Evolutionary conservation across 768 basidiomycete species (phyloP).

Genomic region (Hericium coralloides): DNA sequence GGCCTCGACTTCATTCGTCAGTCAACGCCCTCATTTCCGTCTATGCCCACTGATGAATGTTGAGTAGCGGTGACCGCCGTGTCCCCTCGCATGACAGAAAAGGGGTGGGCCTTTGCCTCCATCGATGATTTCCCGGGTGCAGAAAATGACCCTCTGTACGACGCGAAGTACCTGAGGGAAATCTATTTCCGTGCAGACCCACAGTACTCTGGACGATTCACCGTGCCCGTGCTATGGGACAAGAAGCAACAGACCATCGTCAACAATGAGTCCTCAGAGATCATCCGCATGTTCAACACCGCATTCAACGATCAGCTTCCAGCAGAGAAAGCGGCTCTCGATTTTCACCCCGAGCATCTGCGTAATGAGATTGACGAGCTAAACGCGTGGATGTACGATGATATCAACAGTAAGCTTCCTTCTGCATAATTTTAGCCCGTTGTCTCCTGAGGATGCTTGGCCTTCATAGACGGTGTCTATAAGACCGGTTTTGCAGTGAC

Average conservation of each 20-base stretch:
- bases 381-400: constrained; percentile 81
- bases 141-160: constrained; percentile 66
- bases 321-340: constrained; percentile 50
- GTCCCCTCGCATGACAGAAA: constrained; percentile 74
- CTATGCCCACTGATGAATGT: too few species aligned
- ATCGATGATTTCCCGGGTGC: constrained; percentile 62
- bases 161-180: constrained; percentile 67
- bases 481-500: constrained; percentile 79
- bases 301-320: constrained; percentile 71
- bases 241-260: constrained; percentile 81
- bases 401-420: constrained; percentile 63
- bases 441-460: not conserved
- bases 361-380: constrained; percentile 72
- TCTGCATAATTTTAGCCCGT: not conserved
- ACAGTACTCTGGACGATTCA: constrained; percentile 69
- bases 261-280: constrained; percentile 93
- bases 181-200: constrained; percentile 74
- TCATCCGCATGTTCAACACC: constrained; percentile 88
- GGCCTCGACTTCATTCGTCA: constrained; percentile 78
- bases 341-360: constrained; percentile 71
- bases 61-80: constrained; percentile 65
- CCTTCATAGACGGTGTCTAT: constrained; percentile 71
- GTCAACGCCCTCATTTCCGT: constrained; percentile 18
- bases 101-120: constrained; percentile 84
- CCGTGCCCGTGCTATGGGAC: constrained; percentile 91